These are phyloP conservation scores for Suhomyces canberraensis DNA, from an alignment of 805 yeast genomes.

Conservation along the genomic window DNA sequence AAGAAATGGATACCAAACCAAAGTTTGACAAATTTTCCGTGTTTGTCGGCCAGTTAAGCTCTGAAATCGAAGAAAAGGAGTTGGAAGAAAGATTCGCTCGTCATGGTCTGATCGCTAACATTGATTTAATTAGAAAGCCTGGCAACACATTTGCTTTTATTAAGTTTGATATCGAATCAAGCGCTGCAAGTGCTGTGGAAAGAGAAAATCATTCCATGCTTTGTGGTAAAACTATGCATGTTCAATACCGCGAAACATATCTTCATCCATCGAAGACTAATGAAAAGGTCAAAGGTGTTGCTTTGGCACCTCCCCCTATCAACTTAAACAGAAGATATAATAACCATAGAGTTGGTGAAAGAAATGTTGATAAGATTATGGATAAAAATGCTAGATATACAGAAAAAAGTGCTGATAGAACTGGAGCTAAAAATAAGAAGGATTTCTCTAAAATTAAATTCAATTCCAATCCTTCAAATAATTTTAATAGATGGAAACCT, in stretches of 20 bases:
- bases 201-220: slow-evolving; percentile 79
- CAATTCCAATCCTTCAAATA: slow-evolving; percentile 7
- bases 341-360: background rate
- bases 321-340: slow-evolving; percentile 35
- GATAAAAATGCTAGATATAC: too few species aligned
- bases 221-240: slow-evolving; percentile 73
- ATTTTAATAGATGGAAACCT: slow-evolving; percentile 3
- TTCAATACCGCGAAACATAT: slow-evolving; percentile 69
- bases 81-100: slow-evolving; percentile 56
- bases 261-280: slow-evolving; percentile 1
- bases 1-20: slow-evolving; percentile 6
- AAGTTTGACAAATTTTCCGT: slow-evolving; percentile 63
- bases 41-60: slow-evolving; percentile 74
- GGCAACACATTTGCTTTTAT: slow-evolving; percentile 69
- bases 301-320: slow-evolving; percentile 81
- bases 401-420: too few species aligned
- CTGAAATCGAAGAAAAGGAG: slow-evolving; percentile 51
- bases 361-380: too few species aligned
- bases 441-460: slow-evolving; percentile 9
- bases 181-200: slow-evolving; percentile 87
- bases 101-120: slow-evolving; percentile 64
- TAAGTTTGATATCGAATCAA: slow-evolving; percentile 56
- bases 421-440: too few species aligned
- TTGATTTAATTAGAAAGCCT: slow-evolving; percentile 51
- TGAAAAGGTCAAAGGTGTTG: slow-evolving; percentile 32